Base-by-base conservation (phyloP, 225 moss, liverwort and hornwort genomes). In the Takakia lepidozioides region DNA sequence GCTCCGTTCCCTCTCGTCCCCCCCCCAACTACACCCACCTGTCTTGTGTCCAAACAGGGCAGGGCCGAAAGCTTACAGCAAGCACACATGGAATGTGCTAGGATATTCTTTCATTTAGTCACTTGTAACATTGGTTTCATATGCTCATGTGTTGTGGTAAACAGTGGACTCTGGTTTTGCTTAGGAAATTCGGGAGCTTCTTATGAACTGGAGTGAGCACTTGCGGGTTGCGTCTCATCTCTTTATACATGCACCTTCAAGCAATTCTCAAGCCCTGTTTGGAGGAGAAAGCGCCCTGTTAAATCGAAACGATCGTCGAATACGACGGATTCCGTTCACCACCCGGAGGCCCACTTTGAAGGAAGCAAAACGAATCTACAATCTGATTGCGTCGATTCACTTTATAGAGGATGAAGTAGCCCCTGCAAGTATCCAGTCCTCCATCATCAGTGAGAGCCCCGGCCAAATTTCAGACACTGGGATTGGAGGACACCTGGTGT, bases 211-310 rank as follows among this genome's bases (percentile, higher is more conserved):
- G 98, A 74, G 58, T 58, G 83, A 65, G 49, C 60, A 85, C 66
- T 73, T 98, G 60, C 73, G 54, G 52, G 58, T 61, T 67, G 98
- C 98, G 49, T 91, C 98, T 25, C 91, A 87, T 64, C 65, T 91
- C 30, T 98, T 87, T 54, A 74, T 91, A 38, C 82, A 98, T 64
- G 91, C 98, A 51, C 98, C 98, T 61, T 98, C 98, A 48, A 83
- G 85, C 67, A 91, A 98, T 29, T 76, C 78, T 41, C 87, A 87
- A 58, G 82, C 98, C 55, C 54, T 98, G 6, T 91, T 83, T 69
- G 90, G 83, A 61, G 91, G 98, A 47, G 98, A 91, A 48, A 68
- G 61, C 58, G 68, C 66, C 34, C 73, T 76, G 2, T 60, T 98
- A 59, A 69, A 69, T 53, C 75, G 83, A 23, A 91, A 64, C 53